Base-by-base conservation (phyloP, 208 protist genomes). In the Trypanosoma melophagium region DNA sequence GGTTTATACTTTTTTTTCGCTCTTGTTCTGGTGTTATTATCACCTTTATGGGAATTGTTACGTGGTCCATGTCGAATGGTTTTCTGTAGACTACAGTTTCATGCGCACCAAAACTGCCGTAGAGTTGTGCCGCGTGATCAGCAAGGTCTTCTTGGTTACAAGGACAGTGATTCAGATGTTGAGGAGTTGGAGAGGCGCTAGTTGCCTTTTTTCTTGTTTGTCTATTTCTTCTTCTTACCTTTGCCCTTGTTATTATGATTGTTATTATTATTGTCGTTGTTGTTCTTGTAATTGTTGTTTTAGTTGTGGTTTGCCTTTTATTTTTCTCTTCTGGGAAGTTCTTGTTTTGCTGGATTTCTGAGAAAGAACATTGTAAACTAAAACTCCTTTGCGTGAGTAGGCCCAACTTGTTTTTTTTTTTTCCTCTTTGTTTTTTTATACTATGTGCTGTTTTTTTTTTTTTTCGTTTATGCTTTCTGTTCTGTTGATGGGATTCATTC, bases 91-190 rank as follows among this genome's bases (percentile, higher is more conserved):
- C 44, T 75, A 7, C 55, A 49, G 24, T 60, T 59, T 56, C 56
- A 53, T 38, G 56, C 50, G 17, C 47, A 58, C 22, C 55, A 25
- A 17, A 67, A 55, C 14, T 75, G 61, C 31, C 54, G 69, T 21
- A 53, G n/a, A 42, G 50, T 60, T 21, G 62, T 75, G 21, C 25
- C 47, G 12, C 50, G 61, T 14, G 69, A 69, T 22, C 47, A 50
- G 13, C n/a, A n/a, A 21, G 3, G 50, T 16, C 22, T 63, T 65
- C 31, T 61, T 8, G 47, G 62, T 12, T 45, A 55, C 22, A 75
- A 69, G 25, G 25, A 69, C 13, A 75, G 69, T 49, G 69, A 75
- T 42, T 40, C 53, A 17, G 69, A 75, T 24, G 25, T 14, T 16
- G 66, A 71, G n/a, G 67, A 72, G 35, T 35, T 64, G 49, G 14